Conservation (phyloP, 106 monocot genomes). For the Posidonia australis region DNA sequence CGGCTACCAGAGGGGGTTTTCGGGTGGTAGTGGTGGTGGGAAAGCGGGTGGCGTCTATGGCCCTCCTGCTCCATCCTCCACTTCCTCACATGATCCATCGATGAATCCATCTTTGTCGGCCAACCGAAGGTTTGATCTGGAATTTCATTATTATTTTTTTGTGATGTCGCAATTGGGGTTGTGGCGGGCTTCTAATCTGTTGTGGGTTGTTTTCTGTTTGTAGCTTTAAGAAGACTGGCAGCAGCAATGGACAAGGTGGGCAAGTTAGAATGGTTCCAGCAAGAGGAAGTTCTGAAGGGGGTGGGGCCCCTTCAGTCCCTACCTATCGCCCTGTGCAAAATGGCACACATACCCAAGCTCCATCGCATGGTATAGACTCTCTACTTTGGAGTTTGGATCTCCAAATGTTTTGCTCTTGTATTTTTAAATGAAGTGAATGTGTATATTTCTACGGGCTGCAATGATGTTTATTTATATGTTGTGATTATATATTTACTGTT, state of each 20-base stretch:
- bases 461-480: too few species aligned
- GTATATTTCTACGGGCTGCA: too few species aligned
- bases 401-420: not conserved
- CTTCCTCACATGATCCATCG: slow-evolving; percentile 7
- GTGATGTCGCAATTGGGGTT: not conserved
- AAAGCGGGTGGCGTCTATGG: slow-evolving; percentile 18
- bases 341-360: slow-evolving; percentile 21
- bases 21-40: slow-evolving; percentile 19
- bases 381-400: not conserved
- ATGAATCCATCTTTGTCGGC: slow-evolving; percentile 1
- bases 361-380: slow-evolving; percentile 25
- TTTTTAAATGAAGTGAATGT: not conserved
- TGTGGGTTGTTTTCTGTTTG: not conserved
- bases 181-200: not conserved
- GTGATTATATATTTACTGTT: too few species aligned
- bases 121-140: slow-evolving; percentile 13
- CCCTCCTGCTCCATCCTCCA: slow-evolving; percentile 15
- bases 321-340: slow-evolving; percentile 24
- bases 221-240: slow-evolving; percentile 58
- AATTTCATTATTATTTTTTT: not conserved
- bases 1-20: slow-evolving; percentile 30
- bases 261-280: slow-evolving; percentile 15
- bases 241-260: slow-evolving; percentile 49
- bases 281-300: slow-evolving; percentile 8
- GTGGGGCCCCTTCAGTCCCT: not conserved